Evolutionary conservation across 2,329 filamentous ascomycete species (phyloP).

Genomic region (Hypomyces perniciosus): DNA sequence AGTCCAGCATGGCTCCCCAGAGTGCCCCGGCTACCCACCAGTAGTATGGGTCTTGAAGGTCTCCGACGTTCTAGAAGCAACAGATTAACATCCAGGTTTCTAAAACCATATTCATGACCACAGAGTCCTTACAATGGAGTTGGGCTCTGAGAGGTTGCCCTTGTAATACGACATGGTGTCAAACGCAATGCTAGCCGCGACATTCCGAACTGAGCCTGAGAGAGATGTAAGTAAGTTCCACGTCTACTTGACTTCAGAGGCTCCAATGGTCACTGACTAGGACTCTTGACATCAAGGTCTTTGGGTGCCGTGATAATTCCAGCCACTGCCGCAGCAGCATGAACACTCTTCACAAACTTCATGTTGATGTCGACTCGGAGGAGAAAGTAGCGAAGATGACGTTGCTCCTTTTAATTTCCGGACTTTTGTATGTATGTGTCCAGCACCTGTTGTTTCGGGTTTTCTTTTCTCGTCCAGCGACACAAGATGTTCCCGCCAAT

Average conservation of each 20-base stretch:
- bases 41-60: constrained; percentile 62
- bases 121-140: constrained; percentile 32
- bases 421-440: not conserved
- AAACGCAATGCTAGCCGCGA: constrained; percentile 53
- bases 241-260: not conserved
- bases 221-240: not conserved
- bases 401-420: not conserved
- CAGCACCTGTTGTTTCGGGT: not conserved
- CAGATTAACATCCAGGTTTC: not conserved
- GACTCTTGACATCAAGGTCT: constrained; percentile 33
- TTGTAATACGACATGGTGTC: constrained; percentile 60
- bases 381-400: not conserved
- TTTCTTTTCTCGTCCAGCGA: not conserved
- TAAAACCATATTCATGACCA: not conserved
- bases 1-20: constrained; percentile 64
- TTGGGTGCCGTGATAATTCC: constrained; percentile 28
- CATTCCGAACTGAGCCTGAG: constrained; percentile 55
- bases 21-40: constrained; percentile 62
- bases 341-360: constrained; percentile 21
- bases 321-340: constrained; percentile 21
- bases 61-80: constrained; percentile 44
- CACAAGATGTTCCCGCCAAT: not conserved
- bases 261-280: constrained; percentile 13
- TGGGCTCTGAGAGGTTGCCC: constrained; percentile 50
- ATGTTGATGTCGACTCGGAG: constrained; percentile 13